Base-by-base conservation (phyloP, 1,284 basidiomycete species). In the Austroboletus novae-zelandiae region DNA sequence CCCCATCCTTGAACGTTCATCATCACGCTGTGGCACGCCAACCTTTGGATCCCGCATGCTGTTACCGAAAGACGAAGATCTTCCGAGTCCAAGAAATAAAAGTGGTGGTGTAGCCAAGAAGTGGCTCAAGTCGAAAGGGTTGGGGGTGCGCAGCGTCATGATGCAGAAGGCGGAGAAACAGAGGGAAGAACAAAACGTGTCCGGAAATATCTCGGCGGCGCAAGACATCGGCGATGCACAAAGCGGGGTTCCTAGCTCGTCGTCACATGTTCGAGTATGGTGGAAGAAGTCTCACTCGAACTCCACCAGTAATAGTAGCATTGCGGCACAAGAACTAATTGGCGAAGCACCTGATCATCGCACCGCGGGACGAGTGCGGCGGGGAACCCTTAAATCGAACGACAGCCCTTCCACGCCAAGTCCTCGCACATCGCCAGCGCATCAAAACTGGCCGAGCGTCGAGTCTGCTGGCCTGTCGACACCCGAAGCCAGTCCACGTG, bases 1-100 rank as follows among this genome's bases (percentile, higher is more conserved):
- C 2, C 53, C 57, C n/a, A 37, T 55, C 27, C 47, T 69, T 5
- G 63, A 66, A 27, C 61, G 62, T 39, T 57, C 65, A 15, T 54
- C 69, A 29, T 80, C 78, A 5, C 68, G 79, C 31, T 80, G 78
- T 55, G 77, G 75, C 5, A 80, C 80, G 5, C 79, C 80, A 9
- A 80, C 80, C 1, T 81, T 82, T 55, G 80, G 80, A 17, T 81
- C 81, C 1, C 70, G 72, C 30, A 68, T 70, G 45, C 31, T 48
- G 13, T 31, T 69, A 6, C 65, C 65, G 14, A 60, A 53, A 44
- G 61, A 62, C 2, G 64, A 69, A 40, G 64, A 69, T 8, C 46
- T 66, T 8, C 55, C 51, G 9, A 53, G 42, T 40, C 37, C 48
- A 13, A 55, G 53, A 29, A 23, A 40, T 6, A 61, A 57, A 43